These are phyloP conservation scores for Colletotrichum tropicicola DNA, from an alignment of 2,329 filamentous ascomycete species.

Conservation along the genomic window DNA sequence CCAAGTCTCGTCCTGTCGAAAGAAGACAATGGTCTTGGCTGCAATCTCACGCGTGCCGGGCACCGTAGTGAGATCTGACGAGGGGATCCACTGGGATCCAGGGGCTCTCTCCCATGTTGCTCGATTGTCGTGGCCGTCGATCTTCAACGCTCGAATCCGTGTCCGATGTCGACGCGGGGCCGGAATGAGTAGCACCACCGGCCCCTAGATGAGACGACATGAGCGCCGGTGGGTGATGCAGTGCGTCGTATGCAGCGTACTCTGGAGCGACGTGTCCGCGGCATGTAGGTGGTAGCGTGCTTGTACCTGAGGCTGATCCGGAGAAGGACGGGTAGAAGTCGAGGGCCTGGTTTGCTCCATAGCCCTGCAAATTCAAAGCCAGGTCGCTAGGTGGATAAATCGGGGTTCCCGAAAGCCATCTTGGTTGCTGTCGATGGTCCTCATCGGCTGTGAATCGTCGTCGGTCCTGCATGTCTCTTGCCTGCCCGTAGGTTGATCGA, in stretches of 20 bases:
- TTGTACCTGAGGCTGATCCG: background rate
- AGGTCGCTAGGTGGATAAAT: background rate
- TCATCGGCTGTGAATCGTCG: background rate
- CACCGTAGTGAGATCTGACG: background rate
- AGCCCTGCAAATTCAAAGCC: background rate
- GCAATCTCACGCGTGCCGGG: background rate
- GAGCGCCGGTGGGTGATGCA: background rate
- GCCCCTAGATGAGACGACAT: background rate
- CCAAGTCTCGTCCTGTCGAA: too few relatives aligned
- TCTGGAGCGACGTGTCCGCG: background rate
- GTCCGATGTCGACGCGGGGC: background rate
- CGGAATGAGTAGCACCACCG: background rate
- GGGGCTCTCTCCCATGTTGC: background rate
- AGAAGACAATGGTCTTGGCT: background rate
- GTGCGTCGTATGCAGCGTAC: slow-evolving; percentile 4
- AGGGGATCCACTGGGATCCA: background rate
- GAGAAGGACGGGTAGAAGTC: slow-evolving; percentile 4
- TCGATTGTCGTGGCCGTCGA: background rate
- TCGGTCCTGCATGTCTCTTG: background rate
- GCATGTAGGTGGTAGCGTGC: background rate
- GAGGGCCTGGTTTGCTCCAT: slow-evolving; percentile 5
- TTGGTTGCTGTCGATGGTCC: background rate
- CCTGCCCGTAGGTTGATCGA: background rate
- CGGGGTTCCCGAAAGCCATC: background rate
- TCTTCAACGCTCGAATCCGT: slow-evolving; percentile 5